Conservation (phyloP, 1,139 yeast genomes). For the Candida smagusa region DNA sequence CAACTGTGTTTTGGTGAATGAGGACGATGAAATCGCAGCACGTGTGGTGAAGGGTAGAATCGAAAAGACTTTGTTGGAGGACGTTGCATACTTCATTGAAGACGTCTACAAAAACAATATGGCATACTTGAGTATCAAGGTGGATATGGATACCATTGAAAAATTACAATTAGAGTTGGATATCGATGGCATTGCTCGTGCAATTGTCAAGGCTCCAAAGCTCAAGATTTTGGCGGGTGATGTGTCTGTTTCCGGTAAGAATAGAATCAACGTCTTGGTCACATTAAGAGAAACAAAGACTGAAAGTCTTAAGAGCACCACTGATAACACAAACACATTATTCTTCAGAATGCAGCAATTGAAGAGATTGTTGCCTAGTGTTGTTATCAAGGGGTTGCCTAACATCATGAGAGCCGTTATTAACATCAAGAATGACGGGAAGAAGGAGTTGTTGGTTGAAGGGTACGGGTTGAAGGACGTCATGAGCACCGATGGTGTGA, state of each 20-base stretch:
- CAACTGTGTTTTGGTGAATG: slow-evolving; percentile 89
- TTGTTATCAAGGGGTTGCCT: slow-evolving; percentile 90
- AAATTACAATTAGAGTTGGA: slow-evolving; percentile 85
- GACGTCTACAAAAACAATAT: slow-evolving; percentile 85
- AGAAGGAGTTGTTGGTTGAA: slow-evolving; percentile 90
- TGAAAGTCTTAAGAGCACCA: slow-evolving; percentile 37
- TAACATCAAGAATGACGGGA: slow-evolving; percentile 82
- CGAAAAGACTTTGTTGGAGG: slow-evolving; percentile 86
- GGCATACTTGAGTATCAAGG: slow-evolving; percentile 76
- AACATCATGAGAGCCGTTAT: slow-evolving; percentile 94
- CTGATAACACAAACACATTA: slow-evolving; percentile 54
- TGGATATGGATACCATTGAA: slow-evolving; percentile 84
- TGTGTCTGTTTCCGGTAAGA: slow-evolving; percentile 65
- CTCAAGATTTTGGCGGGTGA: slow-evolving; percentile 76
- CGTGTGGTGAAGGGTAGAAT: slow-evolving; percentile 97
- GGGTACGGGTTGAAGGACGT: slow-evolving; percentile 96
- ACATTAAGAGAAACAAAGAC: slow-evolving; percentile 49
- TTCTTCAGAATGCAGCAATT: slow-evolving; percentile 88
- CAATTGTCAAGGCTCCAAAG: slow-evolving; percentile 83
- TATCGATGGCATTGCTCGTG: slow-evolving; percentile 80
- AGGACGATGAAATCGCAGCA: slow-evolving; percentile 94
- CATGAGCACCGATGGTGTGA: slow-evolving; percentile 96
- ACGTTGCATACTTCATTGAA: slow-evolving; percentile 84
- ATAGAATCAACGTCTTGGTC: slow-evolving; percentile 75
- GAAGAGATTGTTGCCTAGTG: slow-evolving; percentile 78